Conservation (phyloP, 331 rosid species). For the Spiraea crenata region DNA sequence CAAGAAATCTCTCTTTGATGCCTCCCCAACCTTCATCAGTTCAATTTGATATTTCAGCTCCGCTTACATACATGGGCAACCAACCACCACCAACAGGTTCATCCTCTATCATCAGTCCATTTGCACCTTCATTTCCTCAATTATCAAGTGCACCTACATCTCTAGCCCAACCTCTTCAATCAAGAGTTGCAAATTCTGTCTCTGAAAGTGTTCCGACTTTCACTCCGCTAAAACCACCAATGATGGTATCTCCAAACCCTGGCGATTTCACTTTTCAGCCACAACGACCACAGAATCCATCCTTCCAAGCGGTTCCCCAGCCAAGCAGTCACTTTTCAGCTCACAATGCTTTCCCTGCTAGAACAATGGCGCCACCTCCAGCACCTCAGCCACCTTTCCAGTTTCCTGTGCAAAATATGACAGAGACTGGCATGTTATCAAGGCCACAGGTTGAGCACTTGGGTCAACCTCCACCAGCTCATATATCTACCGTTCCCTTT, state of each 20-base stretch:
- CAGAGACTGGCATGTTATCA: conserved; percentile 41
- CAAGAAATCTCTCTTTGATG: conserved; percentile 43
- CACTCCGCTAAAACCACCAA: conserved; percentile 37
- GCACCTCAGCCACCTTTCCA: conserved; percentile 45
- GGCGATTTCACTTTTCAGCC: conserved; percentile 71
- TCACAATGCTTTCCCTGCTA: conserved; percentile 26
- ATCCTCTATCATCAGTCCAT: conserved; percentile 27
- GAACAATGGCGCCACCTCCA: conserved; percentile 35
- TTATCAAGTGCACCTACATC: conserved; percentile 24
- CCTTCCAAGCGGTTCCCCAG: conserved; percentile 42
- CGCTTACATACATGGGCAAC: conserved; percentile 40
- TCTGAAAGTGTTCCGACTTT: conserved; percentile 38
- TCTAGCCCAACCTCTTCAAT: conserved; percentile 40
- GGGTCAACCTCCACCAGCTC: conserved; percentile 44
- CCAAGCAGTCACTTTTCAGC: conserved; percentile 43
- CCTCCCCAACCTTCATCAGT: conserved; percentile 42
- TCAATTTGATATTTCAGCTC: conserved; percentile 42
- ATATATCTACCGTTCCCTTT: conserved; percentile 38
- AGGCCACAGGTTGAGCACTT: conserved; percentile 46
- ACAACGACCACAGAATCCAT: conserved; percentile 43
- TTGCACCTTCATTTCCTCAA: conserved; percentile 44
- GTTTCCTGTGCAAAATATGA: conserved; percentile 34
- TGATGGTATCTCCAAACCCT: conserved; percentile 39
- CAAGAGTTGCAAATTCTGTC: conserved; percentile 50
- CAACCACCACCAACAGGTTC: conserved; percentile 46